These are phyloP conservation scores for Micromonas commoda DNA, from an alignment of 139 green algal genomes.

Conservation along the genomic window DNA sequence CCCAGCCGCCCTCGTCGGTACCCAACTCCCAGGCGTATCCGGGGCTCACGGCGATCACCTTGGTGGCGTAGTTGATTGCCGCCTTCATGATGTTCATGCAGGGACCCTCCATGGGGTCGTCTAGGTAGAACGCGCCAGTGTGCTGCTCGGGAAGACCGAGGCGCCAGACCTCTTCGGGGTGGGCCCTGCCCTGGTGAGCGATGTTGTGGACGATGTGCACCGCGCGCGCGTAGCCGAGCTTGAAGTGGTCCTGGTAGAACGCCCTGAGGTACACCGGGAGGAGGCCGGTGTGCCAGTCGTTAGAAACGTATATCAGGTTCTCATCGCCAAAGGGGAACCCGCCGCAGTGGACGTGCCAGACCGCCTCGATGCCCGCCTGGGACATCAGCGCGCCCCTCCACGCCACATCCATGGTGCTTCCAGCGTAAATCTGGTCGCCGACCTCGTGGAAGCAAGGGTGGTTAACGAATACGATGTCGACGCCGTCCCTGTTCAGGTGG, in stretches of 20 bases:
- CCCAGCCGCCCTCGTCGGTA: conserved; percentile 84
- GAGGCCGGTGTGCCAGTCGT: conserved; percentile 89
- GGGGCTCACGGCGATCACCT: conserved; percentile 27
- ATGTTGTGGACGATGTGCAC: conserved; percentile 30
- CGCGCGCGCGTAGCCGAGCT: conserved; percentile 38
- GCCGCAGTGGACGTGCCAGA: conserved; percentile 77
- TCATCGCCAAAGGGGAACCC: conserved; percentile 71
- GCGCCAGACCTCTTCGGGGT: conserved; percentile 9
- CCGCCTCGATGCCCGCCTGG: conserved; percentile 74
- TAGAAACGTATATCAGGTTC: conserved; percentile 82
- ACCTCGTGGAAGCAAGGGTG: conserved; percentile 67
- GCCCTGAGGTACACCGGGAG: conserved; percentile 81
- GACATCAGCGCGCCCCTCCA: conserved; percentile 57
- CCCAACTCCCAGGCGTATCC: conserved; percentile 89
- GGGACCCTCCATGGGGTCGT: conserved; percentile 82
- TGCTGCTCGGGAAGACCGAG: conserved; percentile 50
- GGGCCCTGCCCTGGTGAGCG: conserved; percentile 8
- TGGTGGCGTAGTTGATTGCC: conserved; percentile 48
- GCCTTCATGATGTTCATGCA: conserved; percentile 88
- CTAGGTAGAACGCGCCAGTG: conserved; percentile 33
- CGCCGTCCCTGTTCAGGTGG: conserved; percentile 67
- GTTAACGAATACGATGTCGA: conserved; percentile 90
- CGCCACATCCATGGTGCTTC: conserved; percentile 11
- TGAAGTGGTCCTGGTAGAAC: conserved; percentile 21
- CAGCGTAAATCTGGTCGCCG: conserved; percentile 44